A percentile compares a stretch with the other conserved stretches of the same genome.
phyloP scores from a whole-genome alignment of 1,139 yeast genomes.

The Taphrina wiesneri region DNA sequence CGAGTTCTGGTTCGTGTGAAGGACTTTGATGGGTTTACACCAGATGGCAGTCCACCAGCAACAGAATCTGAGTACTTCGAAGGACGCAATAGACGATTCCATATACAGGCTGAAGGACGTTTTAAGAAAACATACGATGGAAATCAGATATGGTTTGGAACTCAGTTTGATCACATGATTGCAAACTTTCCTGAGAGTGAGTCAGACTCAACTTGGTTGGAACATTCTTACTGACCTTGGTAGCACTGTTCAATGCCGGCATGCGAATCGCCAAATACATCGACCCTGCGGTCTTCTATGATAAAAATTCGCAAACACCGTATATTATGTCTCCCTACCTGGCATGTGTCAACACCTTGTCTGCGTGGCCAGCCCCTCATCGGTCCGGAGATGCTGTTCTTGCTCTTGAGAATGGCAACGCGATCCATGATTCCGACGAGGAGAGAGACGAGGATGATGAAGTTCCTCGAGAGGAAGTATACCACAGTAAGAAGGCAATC shows the following conservation, averaged over 20 bases:
- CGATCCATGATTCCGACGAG: slow-evolving; percentile 23
- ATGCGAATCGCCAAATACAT: slow-evolving; percentile 37
- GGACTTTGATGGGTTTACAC: slow-evolving; percentile 36
- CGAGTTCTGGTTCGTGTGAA: slow-evolving; percentile 36
- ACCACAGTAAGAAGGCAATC: slow-evolving; percentile 9
- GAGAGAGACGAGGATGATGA: slow-evolving; percentile 23
- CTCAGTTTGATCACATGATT: slow-evolving; percentile 37
- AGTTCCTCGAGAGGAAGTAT: slow-evolving; percentile 20
- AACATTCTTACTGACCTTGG: not conserved
- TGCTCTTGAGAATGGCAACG: slow-evolving; percentile 26
- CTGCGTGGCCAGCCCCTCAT: slow-evolving; percentile 37
- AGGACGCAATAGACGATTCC: slow-evolving; percentile 36
- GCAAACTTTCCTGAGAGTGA: slow-evolving; percentile 35
- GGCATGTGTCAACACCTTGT: slow-evolving; percentile 37
- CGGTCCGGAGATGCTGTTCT: slow-evolving; percentile 35
- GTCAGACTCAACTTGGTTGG: not conserved
- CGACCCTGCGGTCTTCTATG: slow-evolving; percentile 37
- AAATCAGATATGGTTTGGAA: slow-evolving; percentile 36
- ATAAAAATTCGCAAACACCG: slow-evolving; percentile 29
- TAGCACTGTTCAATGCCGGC: slow-evolving; percentile 36
- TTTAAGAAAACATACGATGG: slow-evolving; percentile 36
- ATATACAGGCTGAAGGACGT: slow-evolving; percentile 38
- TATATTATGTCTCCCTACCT: slow-evolving; percentile 37
- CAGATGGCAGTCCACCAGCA: slow-evolving; percentile 36
- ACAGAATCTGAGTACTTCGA: slow-evolving; percentile 30